Evolutionary conservation across 2,329 filamentous ascomycete species (phyloP), one percentile per base, ranked within the genome.

Genomic region (Pseudogymnoascus sp.): DNA sequence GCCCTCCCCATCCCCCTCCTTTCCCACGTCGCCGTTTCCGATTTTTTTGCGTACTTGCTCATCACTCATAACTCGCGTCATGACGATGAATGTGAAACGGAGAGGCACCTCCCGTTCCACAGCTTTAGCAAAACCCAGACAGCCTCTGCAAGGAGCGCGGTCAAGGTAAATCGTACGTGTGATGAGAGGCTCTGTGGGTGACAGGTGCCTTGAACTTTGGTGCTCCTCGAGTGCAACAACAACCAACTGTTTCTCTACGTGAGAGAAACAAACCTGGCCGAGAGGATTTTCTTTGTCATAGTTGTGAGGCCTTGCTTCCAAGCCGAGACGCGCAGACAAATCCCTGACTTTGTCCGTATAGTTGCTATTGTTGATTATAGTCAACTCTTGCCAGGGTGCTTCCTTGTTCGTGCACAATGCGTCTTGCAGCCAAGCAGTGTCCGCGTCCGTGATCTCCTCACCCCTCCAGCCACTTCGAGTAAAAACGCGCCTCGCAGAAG

Each of bases 401-500:
- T 56, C 49, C 14, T 34, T 56, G 4, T 4, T 3, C 2, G n/a
- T 31, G 3, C 8, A n/a, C 1, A 34, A 2, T 1, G 8, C 2
- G 1, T 16, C 49, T 9, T 56, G 49, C 1, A 56, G 9, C 49
- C 49, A 56, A 0, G 28, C 2, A 3, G 34, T 21, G 6, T 56
- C 49, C 2, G 9, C 16, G 2, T 56, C 49, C 0, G 28, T 12
- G 0, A n/a, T 56, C 3, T 18, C 9, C 5, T 34, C 49, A 2
- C 49, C 49, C 1, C 2, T 56, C 49, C 49, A 56, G 9, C 49
- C 49, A 34, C 49, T 56, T 5, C 49, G 49, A 11, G 49, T 34
- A 14, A 56, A 56, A 1, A 56, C 49, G 2, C 49, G 8, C 12
- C 7, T 31, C 34, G 46, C 3, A 7, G 46, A 31, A 3, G 9